Evolutionary conservation across 1,284 basidiomycete genomes (phyloP).

Genomic region (Ustilago cynodontis): DNA sequence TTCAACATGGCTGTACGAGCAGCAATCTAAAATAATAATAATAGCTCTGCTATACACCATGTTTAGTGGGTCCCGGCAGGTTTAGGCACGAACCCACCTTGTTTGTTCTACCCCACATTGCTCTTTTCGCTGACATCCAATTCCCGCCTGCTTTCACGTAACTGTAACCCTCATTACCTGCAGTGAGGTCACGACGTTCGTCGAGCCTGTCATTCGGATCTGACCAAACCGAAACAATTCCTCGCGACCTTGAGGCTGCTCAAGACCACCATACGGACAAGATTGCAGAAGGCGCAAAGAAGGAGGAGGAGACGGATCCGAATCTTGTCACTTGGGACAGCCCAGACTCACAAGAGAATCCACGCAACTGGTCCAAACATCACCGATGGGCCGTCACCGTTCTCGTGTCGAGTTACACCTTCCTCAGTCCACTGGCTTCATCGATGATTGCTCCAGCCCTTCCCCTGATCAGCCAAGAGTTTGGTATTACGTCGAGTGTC

Average conservation of each 20-base stretch:
- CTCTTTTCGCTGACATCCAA: not conserved
- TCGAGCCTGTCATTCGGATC: conserved; percentile 8
- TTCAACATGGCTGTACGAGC: not conserved
- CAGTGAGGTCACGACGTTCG: conserved; percentile 21
- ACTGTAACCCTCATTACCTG: not conserved
- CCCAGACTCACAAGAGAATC: conserved; percentile 76
- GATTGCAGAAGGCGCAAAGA: not conserved
- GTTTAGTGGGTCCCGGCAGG: too few species aligned
- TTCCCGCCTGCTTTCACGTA: not conserved
- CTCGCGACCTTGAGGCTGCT: conserved; percentile 22
- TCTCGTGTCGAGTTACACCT: conserved; percentile 59
- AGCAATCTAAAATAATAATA: too few species aligned
- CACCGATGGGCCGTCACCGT: conserved; percentile 77
- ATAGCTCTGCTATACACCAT: too few species aligned
- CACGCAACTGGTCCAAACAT: conserved; percentile 77
- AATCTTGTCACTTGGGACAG: conserved; percentile 76
- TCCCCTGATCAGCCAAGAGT: conserved; percentile 45
- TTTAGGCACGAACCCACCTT: not conserved
- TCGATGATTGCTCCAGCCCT: conserved; percentile 66
- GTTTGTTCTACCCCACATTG: not conserved
- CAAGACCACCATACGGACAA: conserved; percentile 12
- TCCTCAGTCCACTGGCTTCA: conserved; percentile 60
- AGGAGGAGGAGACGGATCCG: conserved; percentile 41
- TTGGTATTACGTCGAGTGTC: conserved; percentile 43
- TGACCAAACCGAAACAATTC: not conserved